Conservation (phyloP, 2,329 filamentous ascomycete genomes). For the Zymoseptoria ardabiliae region DNA sequence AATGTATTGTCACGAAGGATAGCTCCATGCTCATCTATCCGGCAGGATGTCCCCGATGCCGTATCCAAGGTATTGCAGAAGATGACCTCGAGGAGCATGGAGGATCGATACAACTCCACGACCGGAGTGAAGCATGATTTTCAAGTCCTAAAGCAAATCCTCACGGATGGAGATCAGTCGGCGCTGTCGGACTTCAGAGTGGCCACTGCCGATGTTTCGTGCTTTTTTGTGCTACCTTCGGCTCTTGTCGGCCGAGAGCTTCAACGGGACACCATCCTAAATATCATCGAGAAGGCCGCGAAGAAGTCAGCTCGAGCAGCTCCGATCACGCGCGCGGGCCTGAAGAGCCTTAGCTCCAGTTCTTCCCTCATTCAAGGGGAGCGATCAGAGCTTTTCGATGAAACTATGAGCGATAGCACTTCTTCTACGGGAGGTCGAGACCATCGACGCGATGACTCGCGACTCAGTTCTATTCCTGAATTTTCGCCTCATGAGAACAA, state of each 20-base stretch:
- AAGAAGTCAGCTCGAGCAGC: constrained; percentile 47
- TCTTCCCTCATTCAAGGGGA: constrained; percentile 28
- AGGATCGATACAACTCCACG: constrained; percentile 82
- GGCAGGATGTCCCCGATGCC: constrained; percentile 77
- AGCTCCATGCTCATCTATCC: constrained; percentile 65
- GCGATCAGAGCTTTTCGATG: constrained; percentile 29
- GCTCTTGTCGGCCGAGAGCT: constrained; percentile 71
- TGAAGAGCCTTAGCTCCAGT: constrained; percentile 45
- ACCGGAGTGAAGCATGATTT: constrained; percentile 81
- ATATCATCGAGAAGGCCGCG: constrained; percentile 69
- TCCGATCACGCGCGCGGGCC: constrained; percentile 32
- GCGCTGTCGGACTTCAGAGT: constrained; percentile 68
- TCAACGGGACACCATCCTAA: constrained; percentile 63
- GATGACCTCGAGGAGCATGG: constrained; percentile 82
- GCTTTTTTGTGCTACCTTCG: constrained; percentile 80
- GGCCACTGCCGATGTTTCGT: constrained; percentile 79
- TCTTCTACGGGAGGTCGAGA: constrained; percentile 37
- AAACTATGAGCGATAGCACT: constrained; percentile 43
- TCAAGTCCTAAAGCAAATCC: constrained; percentile 61
- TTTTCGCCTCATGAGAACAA: constrained; percentile 17
- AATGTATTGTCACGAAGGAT: constrained; percentile 75
- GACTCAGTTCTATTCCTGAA: constrained; percentile 31
- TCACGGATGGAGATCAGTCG: constrained; percentile 66
- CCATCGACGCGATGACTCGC: constrained; percentile 41
- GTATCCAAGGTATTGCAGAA: constrained; percentile 79